Base-by-base conservation (phyloP, 2,329 filamentous ascomycete species). In the Leptographium procerum region DNA sequence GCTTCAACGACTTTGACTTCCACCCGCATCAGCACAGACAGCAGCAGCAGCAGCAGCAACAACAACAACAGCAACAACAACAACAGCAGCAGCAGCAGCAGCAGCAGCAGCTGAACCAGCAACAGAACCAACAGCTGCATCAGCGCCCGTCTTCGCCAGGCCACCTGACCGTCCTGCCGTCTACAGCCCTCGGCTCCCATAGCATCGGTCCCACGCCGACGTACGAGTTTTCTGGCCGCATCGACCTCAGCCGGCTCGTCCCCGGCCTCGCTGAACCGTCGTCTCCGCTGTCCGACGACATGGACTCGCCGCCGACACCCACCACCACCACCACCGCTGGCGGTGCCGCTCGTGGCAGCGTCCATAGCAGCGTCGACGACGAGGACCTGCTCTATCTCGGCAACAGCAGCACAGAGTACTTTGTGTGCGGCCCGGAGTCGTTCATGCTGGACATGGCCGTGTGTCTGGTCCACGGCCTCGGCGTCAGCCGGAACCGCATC, bases 401-500 rank as follows among this genome's bases (percentile, higher is more conserved):
- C 57, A 72, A 77, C 62, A 67, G 70, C 40, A 70, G 72, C 14
- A 71, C 79, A 4, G 77, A 80, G 67, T 82, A 81, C 64, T 81
- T 72, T 62, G 73, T 82, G 55, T 82, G 78, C 61, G 79, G 79
- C 0, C 77, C 79, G 0, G 77, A 80, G 67, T 71, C 74, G 60
- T 81, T 82, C 63, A 81, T 81, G 78, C 63, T 73, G 2, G 77
- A 81, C 64, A 76, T 79, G 68, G 70, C 71, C 2, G 68, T 70
- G 56, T 76, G 72, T 52, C 68, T 80, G 55, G 63, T 62, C 24
- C 68, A 70, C 57, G 63, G 68, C 13, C 69, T 74, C 56, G 72
- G 75, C 33, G 72, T 79, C 2, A 66, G 67, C 22, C 60, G 68
- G 3, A 59, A 63, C 19, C 70, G 75, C 48, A 69, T 79, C 64